Evolutionary conservation across 2,329 filamentous ascomycete species (phyloP), one percentile per base, ranked within the genome.

Genomic region (Neofusicoccum sp.): DNA sequence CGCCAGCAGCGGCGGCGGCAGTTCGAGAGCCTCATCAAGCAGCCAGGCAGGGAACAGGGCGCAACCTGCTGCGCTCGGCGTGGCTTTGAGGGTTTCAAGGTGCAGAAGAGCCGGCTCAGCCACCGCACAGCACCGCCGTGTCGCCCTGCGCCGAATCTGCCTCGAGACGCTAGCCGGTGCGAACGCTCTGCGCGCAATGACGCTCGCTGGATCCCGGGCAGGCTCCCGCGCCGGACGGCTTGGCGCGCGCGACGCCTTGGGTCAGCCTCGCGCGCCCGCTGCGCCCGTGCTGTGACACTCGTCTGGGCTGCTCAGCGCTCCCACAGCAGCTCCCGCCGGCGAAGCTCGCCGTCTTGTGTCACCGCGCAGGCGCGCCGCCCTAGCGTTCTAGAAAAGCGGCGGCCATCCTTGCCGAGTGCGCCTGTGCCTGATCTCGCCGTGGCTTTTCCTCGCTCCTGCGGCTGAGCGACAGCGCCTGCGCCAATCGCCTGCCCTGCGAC

Each of bases 221-320:
- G 51, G 51, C 51, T 56, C 36, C 51, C 51, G 51, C 38, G 40
- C 36, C 51, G 34, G 26, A 14, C 24, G 11, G 38, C 36, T 40
- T 54, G 36, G 49, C 43, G 33, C 49, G 26, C 49, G 47, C 16
- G 36, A 36, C 26, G 54, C 54, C 54, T 58, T 30, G 54, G 28
- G 54, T 58, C 54, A 58, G 54, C 54, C 54, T 58, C 38, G 54
- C 38, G 36, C 34, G 51, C 41, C 41, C 40, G 40, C 53, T 57
- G 54, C 54, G 54, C 54, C 54, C 54, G 54, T 58, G 41, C 54
- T 58, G 54, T 47, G 40, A 58, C 54, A 58, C 54, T 47, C 43
- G 40, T 44, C 54, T 36, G 33, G 54, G 36, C 40, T 45, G 53
- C 40, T 43, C 40, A 7, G 14, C 34, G 14, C 11, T 24, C 43